Conservation (phyloP, 371 early-diverging fungal species). For the Zancudomyces culisetae region DNA sequence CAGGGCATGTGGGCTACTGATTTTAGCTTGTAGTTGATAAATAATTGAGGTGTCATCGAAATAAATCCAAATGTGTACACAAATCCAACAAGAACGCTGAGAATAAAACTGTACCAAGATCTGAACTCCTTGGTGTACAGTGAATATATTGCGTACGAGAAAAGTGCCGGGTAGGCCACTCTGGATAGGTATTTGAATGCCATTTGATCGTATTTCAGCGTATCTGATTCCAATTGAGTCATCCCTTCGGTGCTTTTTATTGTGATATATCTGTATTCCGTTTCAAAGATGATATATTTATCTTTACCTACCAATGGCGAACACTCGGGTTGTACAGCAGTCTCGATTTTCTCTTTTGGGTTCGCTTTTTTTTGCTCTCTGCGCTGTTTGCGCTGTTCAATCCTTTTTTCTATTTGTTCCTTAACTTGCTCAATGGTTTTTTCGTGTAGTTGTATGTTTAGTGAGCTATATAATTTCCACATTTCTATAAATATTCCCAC, state of each 20-base stretch:
- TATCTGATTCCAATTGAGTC: conserved; percentile 48
- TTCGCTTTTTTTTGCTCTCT: neutral
- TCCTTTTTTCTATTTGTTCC: neutral
- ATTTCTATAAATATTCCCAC: conserved; percentile 63
- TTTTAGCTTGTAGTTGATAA: conserved; percentile 85
- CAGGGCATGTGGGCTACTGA: conserved; percentile 86
- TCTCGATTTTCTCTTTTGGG: too few species aligned
- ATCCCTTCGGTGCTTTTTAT: conserved; percentile 10
- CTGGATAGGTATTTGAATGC: conserved; percentile 73
- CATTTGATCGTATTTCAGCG: conserved; percentile 66
- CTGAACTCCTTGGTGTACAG: conserved; percentile 69
- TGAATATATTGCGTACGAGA: conserved; percentile 68
- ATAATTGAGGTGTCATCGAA: conserved; percentile 81
- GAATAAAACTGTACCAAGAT: conserved; percentile 81
- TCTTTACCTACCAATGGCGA: neutral
- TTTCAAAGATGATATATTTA: neutral
- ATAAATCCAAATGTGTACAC: conserved; percentile 77
- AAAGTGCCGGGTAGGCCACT: conserved; percentile 58
- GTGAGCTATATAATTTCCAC: conserved; percentile 80
- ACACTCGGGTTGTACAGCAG: neutral
- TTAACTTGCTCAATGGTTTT: neutral
- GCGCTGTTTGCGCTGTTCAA: neutral
- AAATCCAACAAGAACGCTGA: conserved; percentile 70
- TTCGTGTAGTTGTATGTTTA: conserved; percentile 32
- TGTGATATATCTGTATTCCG: neutral